Conservation (phyloP, 805 yeast species). For the Groenewaldozyma tartarivorans region DNA sequence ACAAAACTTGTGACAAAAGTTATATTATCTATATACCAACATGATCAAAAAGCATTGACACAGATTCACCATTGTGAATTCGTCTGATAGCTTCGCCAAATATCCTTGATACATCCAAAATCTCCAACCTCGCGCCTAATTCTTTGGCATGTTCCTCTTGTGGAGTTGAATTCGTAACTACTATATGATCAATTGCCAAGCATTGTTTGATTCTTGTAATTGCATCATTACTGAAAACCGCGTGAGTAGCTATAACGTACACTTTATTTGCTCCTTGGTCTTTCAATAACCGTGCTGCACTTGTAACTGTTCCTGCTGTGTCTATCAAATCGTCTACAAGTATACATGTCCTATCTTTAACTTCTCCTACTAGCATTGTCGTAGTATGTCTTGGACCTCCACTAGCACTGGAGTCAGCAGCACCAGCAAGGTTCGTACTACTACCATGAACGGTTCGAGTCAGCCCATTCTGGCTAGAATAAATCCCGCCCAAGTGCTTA, state of each 20-base stretch:
- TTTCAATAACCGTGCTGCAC: slow-evolving; percentile 86
- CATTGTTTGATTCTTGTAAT: slow-evolving; percentile 55
- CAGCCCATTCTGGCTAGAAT: slow-evolving; percentile 2
- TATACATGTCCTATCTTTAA: slow-evolving; percentile 76
- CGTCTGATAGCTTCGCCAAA: slow-evolving; percentile 94
- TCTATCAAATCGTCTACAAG: slow-evolving; percentile 89
- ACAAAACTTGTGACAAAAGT: too few relatives aligned
- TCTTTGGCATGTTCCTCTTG: slow-evolving; percentile 50
- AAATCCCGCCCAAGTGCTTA: not conserved
- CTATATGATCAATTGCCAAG: slow-evolving; percentile 61
- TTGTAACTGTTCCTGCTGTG: slow-evolving; percentile 80
- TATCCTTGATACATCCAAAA: slow-evolving; percentile 77
- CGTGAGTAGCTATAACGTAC: slow-evolving; percentile 85
- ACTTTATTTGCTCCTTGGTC: slow-evolving; percentile 88
- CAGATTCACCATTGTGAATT: slow-evolving; percentile 95
- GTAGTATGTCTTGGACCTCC: not conserved
- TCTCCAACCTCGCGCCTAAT: slow-evolving; percentile 58
- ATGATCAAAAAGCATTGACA: slow-evolving; percentile 85
- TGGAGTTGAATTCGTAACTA: slow-evolving; percentile 88
- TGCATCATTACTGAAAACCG: slow-evolving; percentile 89
- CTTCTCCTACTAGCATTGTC: slow-evolving; percentile 95
- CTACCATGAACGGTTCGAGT: too few relatives aligned
- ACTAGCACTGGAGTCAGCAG: slow-evolving; percentile 1
- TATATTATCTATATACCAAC: slow-evolving; percentile 1
- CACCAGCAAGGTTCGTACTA: slow-evolving; percentile 11